Evolutionary conservation across 768 basidiomycete genomes (phyloP), one percentile per base, ranked within the genome.

Genomic region (Phlebiopsis gigantea): DNA sequence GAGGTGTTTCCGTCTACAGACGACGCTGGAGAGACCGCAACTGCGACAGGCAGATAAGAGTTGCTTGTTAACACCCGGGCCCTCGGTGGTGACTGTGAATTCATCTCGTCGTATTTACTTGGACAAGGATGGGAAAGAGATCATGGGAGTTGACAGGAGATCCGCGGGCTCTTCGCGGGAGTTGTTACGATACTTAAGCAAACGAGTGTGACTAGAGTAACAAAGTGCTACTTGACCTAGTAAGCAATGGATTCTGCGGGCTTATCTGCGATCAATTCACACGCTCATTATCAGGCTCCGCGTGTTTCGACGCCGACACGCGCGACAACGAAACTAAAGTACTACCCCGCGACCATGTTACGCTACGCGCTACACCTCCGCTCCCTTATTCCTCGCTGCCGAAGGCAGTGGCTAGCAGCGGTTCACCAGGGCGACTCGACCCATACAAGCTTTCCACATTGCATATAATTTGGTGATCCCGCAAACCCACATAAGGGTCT

Each of bases 21-120:
- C 6, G 58, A 54, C 31, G 49, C 42, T 25, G 57, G 51, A 8
- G 49, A 60, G 22, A 28, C 26, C 9, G 55, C 43, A 14, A 24
- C 19, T 19, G 55, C 49, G 8, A 56, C 41, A 8, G 58, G 50
- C 15, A 60, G 54, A 22, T 51, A 22, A 21, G 58, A 45, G 14
- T 48, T 51, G 55, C 49, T 60, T 7, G 52, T 54, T 24, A 19
- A 34, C 46, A 60, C 31, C 19, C 55, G 48, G 14, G 58, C 55
- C 48, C 55, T 56, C 30, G 56, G 43, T 26, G 30, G 28, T 1
- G 49, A 12, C 17, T 56, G 55, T n/a, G 46, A 34, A 42, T 43
- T 60, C 58, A 60, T 60, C 42, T 56, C 51, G 55, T 15, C 10
- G 41, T 22, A 48, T 15, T 45, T 46, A 30, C 42, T 30, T 21